Percentiles rank a stretch among this genome's conserved stretches.
Evolutionary conservation across 2,329 filamentous ascomycete species (phyloP).

Genomic region (Rutstroemia sp.): DNA sequence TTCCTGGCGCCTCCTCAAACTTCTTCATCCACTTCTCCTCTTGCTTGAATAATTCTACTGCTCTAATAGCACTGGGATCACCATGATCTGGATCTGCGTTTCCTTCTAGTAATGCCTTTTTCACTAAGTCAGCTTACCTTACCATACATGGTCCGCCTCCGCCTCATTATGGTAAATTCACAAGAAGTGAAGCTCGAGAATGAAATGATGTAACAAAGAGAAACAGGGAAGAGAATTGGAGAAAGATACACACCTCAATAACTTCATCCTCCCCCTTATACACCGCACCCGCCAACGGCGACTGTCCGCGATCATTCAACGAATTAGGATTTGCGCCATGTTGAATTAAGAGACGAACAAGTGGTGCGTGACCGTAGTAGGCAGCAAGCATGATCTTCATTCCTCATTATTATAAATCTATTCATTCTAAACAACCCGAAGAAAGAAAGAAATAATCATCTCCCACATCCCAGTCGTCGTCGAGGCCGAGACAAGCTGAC

Average conservation of each 20-base stretch:
- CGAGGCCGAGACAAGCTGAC: too few relatives aligned
- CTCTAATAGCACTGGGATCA: slow-evolving; percentile 41
- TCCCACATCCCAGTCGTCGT: background rate
- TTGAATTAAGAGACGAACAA: slow-evolving; percentile 52
- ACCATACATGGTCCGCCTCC: background rate
- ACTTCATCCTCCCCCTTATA: slow-evolving; percentile 64
- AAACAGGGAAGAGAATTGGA: background rate
- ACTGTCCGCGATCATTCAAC: slow-evolving; percentile 62
- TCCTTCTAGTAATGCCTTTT: slow-evolving; percentile 38
- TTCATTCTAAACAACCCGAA: background rate
- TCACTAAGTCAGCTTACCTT: background rate
- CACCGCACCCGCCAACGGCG: slow-evolving; percentile 61
- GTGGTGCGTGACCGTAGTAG: slow-evolving; percentile 58
- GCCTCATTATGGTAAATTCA: slow-evolving; percentile 38
- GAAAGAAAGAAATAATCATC: background rate
- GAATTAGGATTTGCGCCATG: slow-evolving; percentile 60
- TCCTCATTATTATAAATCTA: background rate
- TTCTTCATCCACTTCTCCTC: slow-evolving; percentile 42
- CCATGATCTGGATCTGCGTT: slow-evolving; percentile 49
- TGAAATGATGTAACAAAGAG: too few relatives aligned
- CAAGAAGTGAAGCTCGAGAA: slow-evolving; percentile 85
- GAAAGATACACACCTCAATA: slow-evolving; percentile 40
- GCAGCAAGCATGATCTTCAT: slow-evolving; percentile 61
- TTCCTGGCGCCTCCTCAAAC: slow-evolving; percentile 42
- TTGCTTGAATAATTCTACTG: slow-evolving; percentile 45